phyloP scores from a whole-genome alignment of 805 yeast genomes.

The Starmerella tilneyi region DNA sequence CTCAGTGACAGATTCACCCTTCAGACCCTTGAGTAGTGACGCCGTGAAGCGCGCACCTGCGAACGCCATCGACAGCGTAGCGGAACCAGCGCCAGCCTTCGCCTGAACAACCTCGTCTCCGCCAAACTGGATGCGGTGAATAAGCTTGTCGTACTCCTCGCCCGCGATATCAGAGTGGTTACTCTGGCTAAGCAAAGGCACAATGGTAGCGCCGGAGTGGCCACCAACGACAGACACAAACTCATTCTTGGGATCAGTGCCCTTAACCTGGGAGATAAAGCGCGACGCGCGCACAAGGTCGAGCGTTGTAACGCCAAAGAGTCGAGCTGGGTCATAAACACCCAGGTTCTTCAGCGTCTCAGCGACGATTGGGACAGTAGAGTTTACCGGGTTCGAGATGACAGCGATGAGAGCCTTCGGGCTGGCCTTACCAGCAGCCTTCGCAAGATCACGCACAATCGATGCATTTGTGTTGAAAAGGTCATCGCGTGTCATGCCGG shows the following conservation, averaged over 20 bases:
- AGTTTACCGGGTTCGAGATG: conserved; percentile 93
- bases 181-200: conserved; percentile 81
- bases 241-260: conserved; percentile 67
- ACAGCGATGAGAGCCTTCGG: conserved; percentile 77
- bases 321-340: conserved; percentile 80
- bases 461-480: conserved; percentile 93
- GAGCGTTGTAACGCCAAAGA: conserved; percentile 93
- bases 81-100: conserved; percentile 88
- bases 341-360: conserved; percentile 80
- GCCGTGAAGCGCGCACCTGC: conserved; percentile 78
- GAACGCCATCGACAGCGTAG: conserved; percentile 86
- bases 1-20: conserved; percentile 40
- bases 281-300: conserved; percentile 84
- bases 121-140: conserved; percentile 88
- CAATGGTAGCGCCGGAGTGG: conserved; percentile 94
- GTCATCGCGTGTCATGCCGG: conserved; percentile 98
- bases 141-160: conserved; percentile 55
- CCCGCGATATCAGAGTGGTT: conserved; percentile 46
- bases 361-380: conserved; percentile 92
- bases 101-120: conserved; percentile 94
- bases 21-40: conserved; percentile 36
- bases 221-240: conserved; percentile 88
- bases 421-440: conserved; percentile 66
- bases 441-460: conserved; percentile 85
- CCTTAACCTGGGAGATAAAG: conserved; percentile 63